Evolutionary conservation across 2,329 filamentous ascomycete genomes (phyloP).

Genomic region (Fusarium sp.): DNA sequence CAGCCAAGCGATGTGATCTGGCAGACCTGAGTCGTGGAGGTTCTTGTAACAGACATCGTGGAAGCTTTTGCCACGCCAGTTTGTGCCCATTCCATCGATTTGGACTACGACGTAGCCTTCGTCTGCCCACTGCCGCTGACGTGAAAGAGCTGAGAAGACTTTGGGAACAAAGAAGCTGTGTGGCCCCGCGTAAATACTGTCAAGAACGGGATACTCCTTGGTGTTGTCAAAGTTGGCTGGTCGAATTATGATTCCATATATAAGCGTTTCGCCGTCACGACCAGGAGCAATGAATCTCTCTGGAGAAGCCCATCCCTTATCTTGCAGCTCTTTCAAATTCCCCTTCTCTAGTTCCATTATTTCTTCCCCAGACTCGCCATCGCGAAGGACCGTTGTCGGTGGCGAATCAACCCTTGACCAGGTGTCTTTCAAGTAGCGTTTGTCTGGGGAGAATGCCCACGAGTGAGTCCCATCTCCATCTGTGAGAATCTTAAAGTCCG

Average conservation of each 20-base stretch:
- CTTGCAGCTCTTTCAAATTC: constrained; percentile 7
- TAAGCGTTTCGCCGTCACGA: constrained; percentile 45
- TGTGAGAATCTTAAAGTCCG: constrained; percentile 44
- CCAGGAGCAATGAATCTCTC: constrained; percentile 46
- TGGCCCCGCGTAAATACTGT: constrained; percentile 50
- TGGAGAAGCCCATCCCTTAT: constrained; percentile 31
- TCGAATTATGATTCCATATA: constrained; percentile 48
- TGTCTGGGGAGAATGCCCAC: constrained; percentile 42
- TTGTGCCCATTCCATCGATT: constrained; percentile 52
- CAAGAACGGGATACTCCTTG: constrained; percentile 48
- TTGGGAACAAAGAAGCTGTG: constrained; percentile 46
- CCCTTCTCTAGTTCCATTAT: constrained; percentile 34
- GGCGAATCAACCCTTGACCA: constrained; percentile 47
- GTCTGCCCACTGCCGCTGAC: constrained; percentile 44
- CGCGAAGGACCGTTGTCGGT: constrained; percentile 38
- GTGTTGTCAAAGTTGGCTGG: constrained; percentile 43
- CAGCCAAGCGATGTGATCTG: constrained; percentile 50
- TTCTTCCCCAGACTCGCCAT: constrained; percentile 30
- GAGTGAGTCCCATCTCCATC: constrained; percentile 48
- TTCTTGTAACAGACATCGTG: constrained; percentile 51
- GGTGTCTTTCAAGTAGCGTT: constrained; percentile 41
- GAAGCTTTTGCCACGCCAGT: constrained; percentile 49
- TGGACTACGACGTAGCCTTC: constrained; percentile 50
- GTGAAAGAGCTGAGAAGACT: constrained; percentile 33
- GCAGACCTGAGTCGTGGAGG: constrained; percentile 47